Percentiles rank a stretch among this genome's conserved stretches.
Evolutionary conservation across 352 stramenopile species (phyloP).

Genomic region (Pythium pyrilobum): DNA sequence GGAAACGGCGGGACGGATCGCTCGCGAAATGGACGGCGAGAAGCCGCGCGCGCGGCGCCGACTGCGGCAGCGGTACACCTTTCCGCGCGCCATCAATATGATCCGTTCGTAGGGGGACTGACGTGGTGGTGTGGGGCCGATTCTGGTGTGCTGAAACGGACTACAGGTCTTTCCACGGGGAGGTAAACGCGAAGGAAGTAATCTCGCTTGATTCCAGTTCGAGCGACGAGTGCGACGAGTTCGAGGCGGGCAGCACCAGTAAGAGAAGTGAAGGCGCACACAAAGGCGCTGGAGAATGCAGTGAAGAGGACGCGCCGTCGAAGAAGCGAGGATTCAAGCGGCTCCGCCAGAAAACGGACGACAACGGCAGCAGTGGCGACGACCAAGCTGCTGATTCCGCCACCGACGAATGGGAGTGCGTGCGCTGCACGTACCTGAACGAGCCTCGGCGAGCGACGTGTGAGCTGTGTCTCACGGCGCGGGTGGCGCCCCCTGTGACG

Average conservation of each 20-base stretch:
- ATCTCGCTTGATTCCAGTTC: conserved; percentile 16
- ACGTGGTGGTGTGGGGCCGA: neutral
- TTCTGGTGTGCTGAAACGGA: neutral
- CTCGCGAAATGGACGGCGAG: conserved; percentile 4
- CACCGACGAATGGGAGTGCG: conserved; percentile 22
- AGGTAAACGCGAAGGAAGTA: neutral
- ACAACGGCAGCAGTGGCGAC: neutral
- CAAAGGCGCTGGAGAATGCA: neutral
- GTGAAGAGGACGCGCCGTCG: neutral
- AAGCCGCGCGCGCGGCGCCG: conserved; percentile 7
- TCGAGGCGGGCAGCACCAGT: conserved; percentile 4
- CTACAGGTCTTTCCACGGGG: conserved; percentile 1
- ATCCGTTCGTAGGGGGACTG: neutral
- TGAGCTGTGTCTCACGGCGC: conserved; percentile 15
- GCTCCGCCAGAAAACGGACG: neutral
- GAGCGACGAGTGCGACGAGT: no score
- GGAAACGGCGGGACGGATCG: neutral
- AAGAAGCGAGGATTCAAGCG: conserved; percentile 13
- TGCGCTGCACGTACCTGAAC: conserved; percentile 30
- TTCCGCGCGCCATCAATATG: neutral
- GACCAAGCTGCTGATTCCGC: neutral
- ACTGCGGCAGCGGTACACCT: conserved; percentile 18
- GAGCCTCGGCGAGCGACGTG: conserved; percentile 6
- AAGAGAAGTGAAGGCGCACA: neutral
- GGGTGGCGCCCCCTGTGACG: conserved; percentile 1